Conservation (phyloP, 2,329 filamentous ascomycete genomes). For the Trichoderma aggressivum region DNA sequence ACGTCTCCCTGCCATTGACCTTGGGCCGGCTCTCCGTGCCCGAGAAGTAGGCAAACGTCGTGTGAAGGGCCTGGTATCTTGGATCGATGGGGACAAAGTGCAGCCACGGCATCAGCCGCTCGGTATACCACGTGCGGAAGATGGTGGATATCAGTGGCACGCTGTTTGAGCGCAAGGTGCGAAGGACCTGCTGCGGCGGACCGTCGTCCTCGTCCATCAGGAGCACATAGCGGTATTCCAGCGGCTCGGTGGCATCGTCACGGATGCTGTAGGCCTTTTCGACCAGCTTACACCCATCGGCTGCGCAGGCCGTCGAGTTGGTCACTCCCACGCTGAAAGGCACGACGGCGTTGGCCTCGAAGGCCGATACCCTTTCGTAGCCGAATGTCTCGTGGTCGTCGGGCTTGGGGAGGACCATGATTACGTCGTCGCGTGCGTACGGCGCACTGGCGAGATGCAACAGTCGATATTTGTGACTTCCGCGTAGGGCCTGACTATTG, state of each 20-base stretch:
- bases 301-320: slow-evolving; percentile 54
- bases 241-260: slow-evolving; percentile 47
- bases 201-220: slow-evolving; percentile 70
- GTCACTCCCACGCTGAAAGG: slow-evolving; percentile 58
- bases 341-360: slow-evolving; percentile 52
- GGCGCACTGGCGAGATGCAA: slow-evolving; percentile 65
- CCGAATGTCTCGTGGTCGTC: slow-evolving; percentile 40
- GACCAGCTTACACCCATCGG: slow-evolving; percentile 34
- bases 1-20: slow-evolving; percentile 44
- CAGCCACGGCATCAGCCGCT: slow-evolving; percentile 69
- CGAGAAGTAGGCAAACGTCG: slow-evolving; percentile 70
- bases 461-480: slow-evolving; percentile 67
- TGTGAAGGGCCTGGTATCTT: slow-evolving; percentile 69
- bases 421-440: slow-evolving; percentile 45
- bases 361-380: slow-evolving; percentile 53
- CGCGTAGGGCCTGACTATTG: slow-evolving; percentile 55
- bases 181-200: slow-evolving; percentile 56
- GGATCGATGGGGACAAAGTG: slow-evolving; percentile 78
- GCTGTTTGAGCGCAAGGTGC: slow-evolving; percentile 61
- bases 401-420: slow-evolving; percentile 53
- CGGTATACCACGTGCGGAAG: slow-evolving; percentile 77
- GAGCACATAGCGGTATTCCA: slow-evolving; percentile 67
- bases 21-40: slow-evolving; percentile 47
- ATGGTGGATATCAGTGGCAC: slow-evolving; percentile 69
- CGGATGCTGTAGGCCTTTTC: slow-evolving; percentile 32